Base-by-base conservation (phyloP, 2,329 filamentous ascomycete genomes). In the Didymosphaeria variabile region DNA sequence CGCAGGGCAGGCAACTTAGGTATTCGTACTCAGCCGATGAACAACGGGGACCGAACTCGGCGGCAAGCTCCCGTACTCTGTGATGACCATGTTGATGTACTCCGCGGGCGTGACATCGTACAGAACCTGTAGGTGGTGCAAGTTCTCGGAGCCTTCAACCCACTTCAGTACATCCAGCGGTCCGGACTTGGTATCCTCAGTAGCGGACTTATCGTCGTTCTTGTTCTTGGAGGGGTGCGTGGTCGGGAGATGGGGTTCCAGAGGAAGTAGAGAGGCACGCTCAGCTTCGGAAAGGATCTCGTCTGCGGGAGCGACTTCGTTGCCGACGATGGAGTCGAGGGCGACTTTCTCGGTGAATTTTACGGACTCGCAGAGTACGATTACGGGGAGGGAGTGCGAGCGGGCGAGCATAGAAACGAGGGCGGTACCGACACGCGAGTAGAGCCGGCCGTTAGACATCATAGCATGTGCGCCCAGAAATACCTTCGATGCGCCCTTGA, bases 291-390 rank as follows among this genome's bases (percentile, higher is more conserved):
- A 76, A 54, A 83, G 71, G 12, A 91, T 80, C 80, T 92, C 84
- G 78, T 91, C 87, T 79, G 92, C 73, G 77, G 94, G 85, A 80
- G 88, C 93, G 64, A 97, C 90, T 82, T 99, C 95, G 77, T 99
- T 99, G 72, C 93, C 90, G 45, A 95, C 94, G 67, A 98, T 92
- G 26, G 93, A 94, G 79, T 98, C 95, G 15, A 96, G 88, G 7
- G 93, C 91, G 12, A 97, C 92, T 60, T 93, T 90, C 70, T 93
- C 89, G 72, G 95, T 91, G 77, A 98, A 97, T 80, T 98, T 99
- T 81, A 98, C 90, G 4, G 91, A 95, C 81, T 98, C 94, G 78
- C 93, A 97, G 61, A 96, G 91, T 3, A 96, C 92, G 36, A 96
- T 89, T 60, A 98, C 92, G 0, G 92, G 91, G 40, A 94, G 87